Evolutionary conservation across 495 filamentous ascomycete genomes (phyloP).

Genomic region (Thermothielavioides terrestris): DNA sequence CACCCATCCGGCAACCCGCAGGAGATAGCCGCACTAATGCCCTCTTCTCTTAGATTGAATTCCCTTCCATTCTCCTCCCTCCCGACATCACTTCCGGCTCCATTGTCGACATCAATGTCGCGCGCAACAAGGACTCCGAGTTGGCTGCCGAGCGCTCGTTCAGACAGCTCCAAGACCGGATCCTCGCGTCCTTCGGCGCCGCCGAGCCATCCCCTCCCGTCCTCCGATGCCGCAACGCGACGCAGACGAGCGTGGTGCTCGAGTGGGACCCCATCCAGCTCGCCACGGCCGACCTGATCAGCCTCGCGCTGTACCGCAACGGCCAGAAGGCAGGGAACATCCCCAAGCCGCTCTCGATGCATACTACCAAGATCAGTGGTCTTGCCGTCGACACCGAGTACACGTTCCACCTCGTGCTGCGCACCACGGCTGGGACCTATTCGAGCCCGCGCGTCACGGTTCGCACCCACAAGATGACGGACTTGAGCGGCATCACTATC

Average conservation of each 20-base stretch:
- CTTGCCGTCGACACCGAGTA: conserved; percentile 93
- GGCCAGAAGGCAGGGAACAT: conserved; percentile 92
- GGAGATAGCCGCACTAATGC: conserved; percentile 1
- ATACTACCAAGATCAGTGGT: conserved; percentile 94
- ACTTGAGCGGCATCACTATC: conserved; percentile 91
- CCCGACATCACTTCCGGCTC: conserved; percentile 88
- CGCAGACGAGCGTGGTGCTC: conserved; percentile 92
- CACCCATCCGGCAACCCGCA: not conserved
- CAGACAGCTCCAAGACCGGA: conserved; percentile 73
- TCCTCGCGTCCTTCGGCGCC: conserved; percentile 77
- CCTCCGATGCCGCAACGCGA: conserved; percentile 88
- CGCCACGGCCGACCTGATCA: conserved; percentile 82
- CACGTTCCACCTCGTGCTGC: conserved; percentile 83
- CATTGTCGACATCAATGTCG: conserved; percentile 95
- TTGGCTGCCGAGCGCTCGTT: conserved; percentile 62
- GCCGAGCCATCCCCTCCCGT: conserved; percentile 68
- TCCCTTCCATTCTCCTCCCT: conserved; percentile 93
- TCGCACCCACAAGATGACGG: conserved; percentile 97
- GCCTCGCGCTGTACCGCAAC: conserved; percentile 86
- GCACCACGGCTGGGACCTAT: conserved; percentile 83
- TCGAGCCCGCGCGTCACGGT: conserved; percentile 75
- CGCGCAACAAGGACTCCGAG: conserved; percentile 78
- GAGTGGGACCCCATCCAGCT: conserved; percentile 96
- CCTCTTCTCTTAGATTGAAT: conserved; percentile 68
- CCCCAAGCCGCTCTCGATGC: conserved; percentile 72